Percentiles rank a stretch among this genome's conserved stretches.
Conservation (phyloP, 306 rosid species). For the Herpetospermum pedunculosum region DNA sequence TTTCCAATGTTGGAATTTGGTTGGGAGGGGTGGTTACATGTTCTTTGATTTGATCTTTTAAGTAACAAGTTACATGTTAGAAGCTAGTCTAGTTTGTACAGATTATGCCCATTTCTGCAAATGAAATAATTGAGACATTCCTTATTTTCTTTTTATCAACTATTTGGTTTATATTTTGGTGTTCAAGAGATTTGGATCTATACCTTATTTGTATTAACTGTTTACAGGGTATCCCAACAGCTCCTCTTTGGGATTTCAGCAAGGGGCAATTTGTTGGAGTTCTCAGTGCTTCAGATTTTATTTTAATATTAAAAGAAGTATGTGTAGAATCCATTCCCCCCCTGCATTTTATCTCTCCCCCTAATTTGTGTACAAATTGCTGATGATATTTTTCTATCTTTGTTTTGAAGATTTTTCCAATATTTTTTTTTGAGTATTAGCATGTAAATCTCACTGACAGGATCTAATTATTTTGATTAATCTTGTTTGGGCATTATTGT, state of each 20-base stretch:
- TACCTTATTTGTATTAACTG: conserved; percentile 17
- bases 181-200: conserved; percentile 14
- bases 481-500: background rate
- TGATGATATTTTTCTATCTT: background rate
- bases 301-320: conserved; percentile 92
- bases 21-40: background rate
- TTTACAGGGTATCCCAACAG: conserved; percentile 79
- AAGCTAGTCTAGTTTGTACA: background rate
- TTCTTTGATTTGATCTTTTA: background rate
- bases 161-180: conserved; percentile 9
- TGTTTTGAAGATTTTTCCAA: background rate
- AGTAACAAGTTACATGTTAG: background rate
- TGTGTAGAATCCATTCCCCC: conserved; percentile 20
- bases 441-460: background rate
- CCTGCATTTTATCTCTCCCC: conserved; percentile 9
- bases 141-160: background rate
- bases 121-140: background rate
- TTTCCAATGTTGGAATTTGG: background rate
- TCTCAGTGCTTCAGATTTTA: conserved; percentile 87
- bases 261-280: conserved; percentile 89
- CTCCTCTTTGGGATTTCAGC: conserved; percentile 93
- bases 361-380: background rate
- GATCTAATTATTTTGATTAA: background rate
- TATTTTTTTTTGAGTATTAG: background rate
- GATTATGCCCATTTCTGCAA: background rate